These are phyloP conservation scores for Elaeis guineensis DNA, from an alignment of 176 grass and related monocot species.

Conservation along the genomic window DNA sequence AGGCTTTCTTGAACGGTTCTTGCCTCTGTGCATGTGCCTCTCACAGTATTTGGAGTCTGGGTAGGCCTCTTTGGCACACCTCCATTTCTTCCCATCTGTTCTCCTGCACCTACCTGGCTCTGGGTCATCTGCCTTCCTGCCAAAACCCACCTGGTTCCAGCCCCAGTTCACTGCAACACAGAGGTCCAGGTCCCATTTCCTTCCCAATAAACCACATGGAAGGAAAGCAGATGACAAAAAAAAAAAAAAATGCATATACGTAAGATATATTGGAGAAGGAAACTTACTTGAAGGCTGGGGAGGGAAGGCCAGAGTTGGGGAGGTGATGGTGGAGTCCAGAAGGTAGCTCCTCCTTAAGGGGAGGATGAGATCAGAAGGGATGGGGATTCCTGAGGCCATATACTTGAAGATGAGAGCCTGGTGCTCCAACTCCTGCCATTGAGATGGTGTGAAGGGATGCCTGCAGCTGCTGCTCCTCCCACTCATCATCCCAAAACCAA, in stretches of 20 bases:
- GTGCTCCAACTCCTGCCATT: conserved; percentile 97
- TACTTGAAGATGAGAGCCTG: conserved; percentile 94
- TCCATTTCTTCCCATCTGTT: conserved; percentile 97
- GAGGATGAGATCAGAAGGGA: conserved; percentile 74
- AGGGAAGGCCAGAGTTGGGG: conserved; percentile 64
- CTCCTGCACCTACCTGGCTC: conserved; percentile 84
- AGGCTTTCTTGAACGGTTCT: conserved; percentile 99
- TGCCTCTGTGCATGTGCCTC: conserved; percentile 98
- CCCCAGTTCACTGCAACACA: conserved; percentile 62
- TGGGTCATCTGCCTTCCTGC: conserved; percentile 72
- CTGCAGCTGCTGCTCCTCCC: conserved; percentile 33
- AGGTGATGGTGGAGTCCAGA: conserved; percentile 57
- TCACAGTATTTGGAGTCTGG: conserved; percentile 98
- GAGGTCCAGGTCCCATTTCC: not conserved
- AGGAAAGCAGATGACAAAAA: not conserved
- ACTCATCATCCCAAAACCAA: conserved; percentile 36
- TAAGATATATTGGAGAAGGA: too few relatives aligned
- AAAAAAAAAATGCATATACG: too few relatives aligned
- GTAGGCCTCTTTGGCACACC: conserved; percentile 88
- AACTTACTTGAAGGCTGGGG: conserved; percentile 60
- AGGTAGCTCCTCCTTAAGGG: conserved; percentile 74
- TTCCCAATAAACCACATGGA: not conserved
- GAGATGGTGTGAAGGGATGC: conserved; percentile 81
- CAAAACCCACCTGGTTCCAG: conserved; percentile 65
- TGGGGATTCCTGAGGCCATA: conserved; percentile 75